Evolutionary conservation across 306 rosid species (phyloP), one percentile per base, ranked within the genome.

Genomic region (Vigna radiata): DNA sequence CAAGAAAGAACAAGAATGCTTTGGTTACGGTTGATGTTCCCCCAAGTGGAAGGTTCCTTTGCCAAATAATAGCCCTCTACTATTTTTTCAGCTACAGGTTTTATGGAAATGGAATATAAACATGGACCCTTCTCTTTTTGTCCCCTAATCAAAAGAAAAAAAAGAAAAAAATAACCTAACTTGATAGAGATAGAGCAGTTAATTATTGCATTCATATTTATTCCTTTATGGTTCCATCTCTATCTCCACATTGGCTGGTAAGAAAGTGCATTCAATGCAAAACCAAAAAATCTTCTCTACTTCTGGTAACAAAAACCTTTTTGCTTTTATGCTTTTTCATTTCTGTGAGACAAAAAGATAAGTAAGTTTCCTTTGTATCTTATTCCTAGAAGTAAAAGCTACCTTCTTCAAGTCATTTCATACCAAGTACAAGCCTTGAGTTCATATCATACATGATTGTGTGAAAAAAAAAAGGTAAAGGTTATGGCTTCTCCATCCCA

Each of bases 1-100:
- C 36, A 47, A 70, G 67, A 78, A 68, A 70, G 41, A 69, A 69
- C 70, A 69, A 59, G 16, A 70, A 60, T 48, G 77, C 71, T 47
- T 44, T 59, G 33, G 44, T 31, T 31, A 47, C 49, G 70, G 17
- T 68, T 68, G 49, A 3, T 77, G 81, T 39, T 75, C 64, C 71
- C 36, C 61, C 23, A 13, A 62, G 79, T 48, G 70, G 62, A 18
- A 39, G 47, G 41, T 54, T 77, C 68, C 33, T 43, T 18, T 27
- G 43, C 29, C 48, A 68, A 56, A 31, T 56, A 60, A 44, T 23
- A 23, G 33, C 31, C 43, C 47, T 4, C 14, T 15, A 50, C 46
- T 21, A 25, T 23, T 50, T 39, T 14, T 2, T n/a, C 6, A 52
- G 39, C 6, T 0, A 76, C 21, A 64, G 37, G 53, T 64, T 49